Conservation (phyloP, 2,329 filamentous ascomycete species). For the Aureobasidium melanogenum region DNA sequence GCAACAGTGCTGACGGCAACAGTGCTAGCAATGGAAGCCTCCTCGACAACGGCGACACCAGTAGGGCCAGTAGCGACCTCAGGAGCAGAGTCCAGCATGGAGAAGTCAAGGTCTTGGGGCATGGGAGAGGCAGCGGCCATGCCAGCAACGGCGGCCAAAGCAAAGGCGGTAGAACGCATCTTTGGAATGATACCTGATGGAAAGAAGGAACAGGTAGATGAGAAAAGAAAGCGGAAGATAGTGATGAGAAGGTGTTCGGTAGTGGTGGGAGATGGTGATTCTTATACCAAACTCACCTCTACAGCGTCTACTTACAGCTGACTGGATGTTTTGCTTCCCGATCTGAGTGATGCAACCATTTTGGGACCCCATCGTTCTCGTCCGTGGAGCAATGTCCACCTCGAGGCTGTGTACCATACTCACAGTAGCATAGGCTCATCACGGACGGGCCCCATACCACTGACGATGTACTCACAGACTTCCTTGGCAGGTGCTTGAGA, state of each 20-base stretch:
- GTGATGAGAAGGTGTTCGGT: not conserved
- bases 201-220: constrained; percentile 6
- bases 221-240: not conserved
- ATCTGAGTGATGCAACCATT: not conserved
- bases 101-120: constrained; percentile 19
- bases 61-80: constrained; percentile 16
- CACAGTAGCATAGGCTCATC: not conserved
- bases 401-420: not conserved
- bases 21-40: constrained; percentile 14
- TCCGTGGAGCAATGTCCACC: not conserved
- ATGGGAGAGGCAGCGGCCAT: constrained; percentile 15
- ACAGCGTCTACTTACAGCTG: not conserved
- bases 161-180: constrained; percentile 14
- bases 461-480: not conserved
- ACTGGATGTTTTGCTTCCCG: not conserved
- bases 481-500: not conserved
- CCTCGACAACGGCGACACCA: constrained; percentile 8
- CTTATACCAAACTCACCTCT: not conserved
- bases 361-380: not conserved
- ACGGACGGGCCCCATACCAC: not conserved
- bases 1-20: constrained; percentile 17
- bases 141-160: constrained; percentile 16
- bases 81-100: constrained; percentile 15
- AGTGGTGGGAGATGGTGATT: not conserved
- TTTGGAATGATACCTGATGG: not conserved